Percentiles rank a stretch among this genome's conserved stretches.
phyloP scores from a whole-genome alignment of 2,329 filamentous ascomycete genomes.

The Apiospora malaysiana region DNA sequence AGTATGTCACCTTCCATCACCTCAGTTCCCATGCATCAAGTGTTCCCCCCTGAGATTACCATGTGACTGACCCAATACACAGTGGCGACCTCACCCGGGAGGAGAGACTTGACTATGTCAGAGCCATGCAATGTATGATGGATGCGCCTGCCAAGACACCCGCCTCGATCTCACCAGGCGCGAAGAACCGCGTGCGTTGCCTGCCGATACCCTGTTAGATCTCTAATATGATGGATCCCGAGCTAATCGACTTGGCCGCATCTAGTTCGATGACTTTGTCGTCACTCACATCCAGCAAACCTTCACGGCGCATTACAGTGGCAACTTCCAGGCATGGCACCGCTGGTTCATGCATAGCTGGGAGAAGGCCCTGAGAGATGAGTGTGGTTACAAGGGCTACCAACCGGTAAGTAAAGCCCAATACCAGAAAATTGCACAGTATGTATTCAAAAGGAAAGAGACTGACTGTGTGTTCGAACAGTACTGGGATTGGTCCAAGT shows the following conservation, averaged over 20 bases:
- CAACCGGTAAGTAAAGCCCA: conserved; percentile 24
- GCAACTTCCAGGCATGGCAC: conserved; percentile 21
- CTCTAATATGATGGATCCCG: too few relatives aligned
- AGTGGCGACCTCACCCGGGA: conserved; percentile 21
- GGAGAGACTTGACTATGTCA: conserved; percentile 26
- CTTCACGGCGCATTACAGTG: conserved; percentile 11
- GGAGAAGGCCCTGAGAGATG: conserved; percentile 26
- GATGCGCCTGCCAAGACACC: conserved; percentile 16
- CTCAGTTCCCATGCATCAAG: background rate
- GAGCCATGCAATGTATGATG: conserved; percentile 21
- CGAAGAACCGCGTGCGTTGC: background rate
- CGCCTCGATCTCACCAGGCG: conserved; percentile 20
- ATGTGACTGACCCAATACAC: background rate
- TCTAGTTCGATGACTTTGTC: conserved; percentile 12
- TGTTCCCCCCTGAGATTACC: accelerated
- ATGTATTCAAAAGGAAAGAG: too few relatives aligned
- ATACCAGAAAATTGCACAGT: too few relatives aligned
- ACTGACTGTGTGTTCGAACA: background rate
- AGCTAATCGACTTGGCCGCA: too few relatives aligned
- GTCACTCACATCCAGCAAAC: conserved; percentile 20
- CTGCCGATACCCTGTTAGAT: too few relatives aligned
- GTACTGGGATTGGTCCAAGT: conserved; percentile 11
- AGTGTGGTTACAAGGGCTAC: conserved; percentile 26
- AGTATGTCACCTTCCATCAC: background rate
- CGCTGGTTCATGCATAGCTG: conserved; percentile 28